These are phyloP conservation scores for Xerocomus spinulosus DNA, from an alignment of 768 basidiomycete species.

Conservation along the genomic window DNA sequence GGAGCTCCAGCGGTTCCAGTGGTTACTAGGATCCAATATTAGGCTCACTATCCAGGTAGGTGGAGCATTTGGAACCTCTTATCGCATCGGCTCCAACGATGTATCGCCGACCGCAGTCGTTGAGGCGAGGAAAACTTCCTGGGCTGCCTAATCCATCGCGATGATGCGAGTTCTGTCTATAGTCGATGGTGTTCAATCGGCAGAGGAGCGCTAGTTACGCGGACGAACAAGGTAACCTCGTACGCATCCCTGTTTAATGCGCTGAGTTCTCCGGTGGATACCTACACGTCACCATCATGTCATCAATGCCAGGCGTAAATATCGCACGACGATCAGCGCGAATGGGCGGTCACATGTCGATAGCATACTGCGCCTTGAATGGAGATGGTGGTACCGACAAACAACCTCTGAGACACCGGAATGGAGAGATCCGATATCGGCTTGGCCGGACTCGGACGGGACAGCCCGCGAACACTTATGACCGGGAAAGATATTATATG, in stretches of 20 bases:
- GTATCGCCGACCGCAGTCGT: not conserved
- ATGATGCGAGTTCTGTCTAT: no score
- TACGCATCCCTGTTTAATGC: not conserved
- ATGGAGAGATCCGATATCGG: slow-evolving; percentile 12
- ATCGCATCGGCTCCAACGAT: not conserved
- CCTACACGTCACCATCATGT: not conserved
- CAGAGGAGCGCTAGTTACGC: not conserved
- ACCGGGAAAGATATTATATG: not conserved
- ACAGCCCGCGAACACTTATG: not conserved
- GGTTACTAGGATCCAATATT: no score
- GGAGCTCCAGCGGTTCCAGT: no score
- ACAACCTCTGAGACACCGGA: not conserved
- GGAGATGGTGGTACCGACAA: slow-evolving; percentile 2
- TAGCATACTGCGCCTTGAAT: not conserved
- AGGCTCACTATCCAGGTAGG: no score
- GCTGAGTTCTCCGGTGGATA: not conserved
- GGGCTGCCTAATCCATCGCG: no score
- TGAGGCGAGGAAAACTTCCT: no score
- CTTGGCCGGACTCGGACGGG: not conserved
- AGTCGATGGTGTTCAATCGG: no score
- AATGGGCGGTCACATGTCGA: not conserved
- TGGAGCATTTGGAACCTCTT: no score
- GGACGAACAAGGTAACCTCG: not conserved
- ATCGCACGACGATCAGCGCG: not conserved
- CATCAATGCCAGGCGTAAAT: not conserved